Percentiles rank a stretch among this genome's conserved stretches.
These are phyloP conservation scores for Coleophoma cylindrospora DNA, from an alignment of 2,329 filamentous ascomycete genomes.

Conservation along the genomic window DNA sequence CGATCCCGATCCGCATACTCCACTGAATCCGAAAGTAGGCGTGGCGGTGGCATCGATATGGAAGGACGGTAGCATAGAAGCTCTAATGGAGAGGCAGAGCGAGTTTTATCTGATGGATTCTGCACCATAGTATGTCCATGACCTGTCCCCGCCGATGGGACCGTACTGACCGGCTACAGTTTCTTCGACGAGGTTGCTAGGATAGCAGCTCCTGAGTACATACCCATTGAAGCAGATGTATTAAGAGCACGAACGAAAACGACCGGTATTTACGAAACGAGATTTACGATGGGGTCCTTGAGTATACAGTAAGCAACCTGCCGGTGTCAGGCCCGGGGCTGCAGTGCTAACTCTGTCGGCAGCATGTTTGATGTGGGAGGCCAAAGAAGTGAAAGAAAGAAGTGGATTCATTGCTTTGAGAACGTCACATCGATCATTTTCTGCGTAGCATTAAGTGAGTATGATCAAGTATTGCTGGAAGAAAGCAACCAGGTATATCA, in stretches of 20 bases:
- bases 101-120: constrained; percentile 99
- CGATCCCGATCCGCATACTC: constrained; percentile 82
- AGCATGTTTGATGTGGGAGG: constrained; percentile 99
- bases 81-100: constrained; percentile 86
- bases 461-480: constrained; percentile 94
- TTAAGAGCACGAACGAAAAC: constrained; percentile 95
- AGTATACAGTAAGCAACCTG: constrained; percentile 82
- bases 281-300: constrained; percentile 96
- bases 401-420: constrained; percentile 99
- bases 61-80: constrained; percentile 79
- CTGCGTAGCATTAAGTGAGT: constrained; percentile 95
- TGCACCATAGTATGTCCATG: constrained; percentile 73
- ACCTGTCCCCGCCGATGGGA: not conserved
- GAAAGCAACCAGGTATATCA: constrained; percentile 83
- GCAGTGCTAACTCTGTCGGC: constrained; percentile 15
- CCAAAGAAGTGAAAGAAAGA: constrained; percentile 95
- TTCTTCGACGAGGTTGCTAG: constrained; percentile 92
- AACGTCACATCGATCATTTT: constrained; percentile 99
- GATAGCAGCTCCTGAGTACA: constrained; percentile 80
- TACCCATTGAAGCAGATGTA: constrained; percentile 91
- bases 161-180: constrained; percentile 42
- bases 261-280: constrained; percentile 97
- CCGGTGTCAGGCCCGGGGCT: constrained; percentile 2
- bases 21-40: constrained; percentile 76
- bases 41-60: constrained; percentile 82